phyloP scores from a whole-genome alignment of 208 protist genomes.

The Lotmaria passim region DNA sequence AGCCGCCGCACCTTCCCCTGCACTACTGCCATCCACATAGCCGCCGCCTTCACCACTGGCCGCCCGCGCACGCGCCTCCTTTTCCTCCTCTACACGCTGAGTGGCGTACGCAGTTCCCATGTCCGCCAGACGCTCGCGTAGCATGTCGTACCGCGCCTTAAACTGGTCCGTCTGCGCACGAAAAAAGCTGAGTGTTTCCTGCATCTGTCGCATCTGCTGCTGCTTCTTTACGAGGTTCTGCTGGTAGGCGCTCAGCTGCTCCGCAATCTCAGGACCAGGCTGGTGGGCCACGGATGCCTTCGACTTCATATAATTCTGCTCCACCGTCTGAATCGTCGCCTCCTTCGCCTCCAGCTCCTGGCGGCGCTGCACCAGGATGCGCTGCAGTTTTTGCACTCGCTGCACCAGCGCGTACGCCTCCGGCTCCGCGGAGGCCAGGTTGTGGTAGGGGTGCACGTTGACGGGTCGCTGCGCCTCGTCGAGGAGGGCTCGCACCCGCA shows the following conservation, averaged over 20 bases:
- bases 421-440: constrained; percentile 96
- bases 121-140: constrained; percentile 57
- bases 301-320: constrained; percentile 94
- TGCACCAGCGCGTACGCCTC: constrained; percentile 93
- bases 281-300: constrained; percentile 94
- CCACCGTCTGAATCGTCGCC: constrained; percentile 86
- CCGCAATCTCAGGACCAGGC: constrained; percentile 95
- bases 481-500: constrained; percentile 90
- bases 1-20: not conserved
- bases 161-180: constrained; percentile 86
- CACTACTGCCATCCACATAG: not conserved
- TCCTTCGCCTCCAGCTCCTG: constrained; percentile 95
- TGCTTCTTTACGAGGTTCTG: constrained; percentile 92
- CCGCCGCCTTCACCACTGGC: not conserved
- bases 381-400: constrained; percentile 96
- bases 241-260: constrained; percentile 95
- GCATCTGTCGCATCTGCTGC: constrained; percentile 92
- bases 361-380: constrained; percentile 94
- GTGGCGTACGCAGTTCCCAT: constrained; percentile 56
- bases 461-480: constrained; percentile 95
- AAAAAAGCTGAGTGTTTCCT: constrained; percentile 77
- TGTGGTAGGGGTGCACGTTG: constrained; percentile 97
- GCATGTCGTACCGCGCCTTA: constrained; percentile 68
- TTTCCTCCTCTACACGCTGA: constrained; percentile 21
- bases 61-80: not conserved